A percentile compares a stretch with the other conserved stretches of the same genome.
These are phyloP conservation scores for Ustilago cynodontis DNA, from an alignment of 1,284 basidiomycete species.

Conservation along the genomic window DNA sequence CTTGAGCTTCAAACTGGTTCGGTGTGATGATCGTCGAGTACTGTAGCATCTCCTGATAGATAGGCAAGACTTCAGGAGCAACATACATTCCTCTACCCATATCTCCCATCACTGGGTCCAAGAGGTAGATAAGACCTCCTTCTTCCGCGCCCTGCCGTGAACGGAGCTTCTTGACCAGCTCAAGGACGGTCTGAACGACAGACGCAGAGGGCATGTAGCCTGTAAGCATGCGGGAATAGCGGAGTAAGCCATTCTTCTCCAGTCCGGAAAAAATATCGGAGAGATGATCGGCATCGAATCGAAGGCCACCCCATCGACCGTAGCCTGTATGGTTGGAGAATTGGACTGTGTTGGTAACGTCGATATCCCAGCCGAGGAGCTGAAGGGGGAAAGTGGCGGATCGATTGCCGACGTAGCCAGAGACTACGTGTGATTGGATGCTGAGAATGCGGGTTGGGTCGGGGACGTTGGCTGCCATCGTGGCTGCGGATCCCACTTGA, in stretches of 20 bases:
- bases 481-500: background rate
- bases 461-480: constrained; percentile 52
- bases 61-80: constrained; percentile 84
- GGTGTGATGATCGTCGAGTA: constrained; percentile 92
- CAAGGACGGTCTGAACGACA: constrained; percentile 78
- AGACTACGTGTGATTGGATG: constrained; percentile 92
- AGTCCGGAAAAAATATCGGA: constrained; percentile 68
- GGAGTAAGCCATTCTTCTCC: constrained; percentile 57
- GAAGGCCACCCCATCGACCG: constrained; percentile 70
- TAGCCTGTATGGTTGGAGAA: constrained; percentile 85
- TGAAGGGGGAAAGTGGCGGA: constrained; percentile 95
- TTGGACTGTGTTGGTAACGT: constrained; percentile 93
- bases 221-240: constrained; percentile 62
- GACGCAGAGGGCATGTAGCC: constrained; percentile 89
- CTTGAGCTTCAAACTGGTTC: constrained; percentile 97
- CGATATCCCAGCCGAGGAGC: constrained; percentile 93
- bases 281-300: constrained; percentile 70
- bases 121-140: constrained; percentile 78
- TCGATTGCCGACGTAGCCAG: constrained; percentile 87
- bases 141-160: constrained; percentile 72
- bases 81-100: constrained; percentile 79
- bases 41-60: constrained; percentile 83
- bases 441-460: constrained; percentile 70
- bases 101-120: constrained; percentile 79
- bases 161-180: constrained; percentile 77